Conservation (phyloP, 2,329 filamentous ascomycete species). For the Penicillium brevicompactum region DNA sequence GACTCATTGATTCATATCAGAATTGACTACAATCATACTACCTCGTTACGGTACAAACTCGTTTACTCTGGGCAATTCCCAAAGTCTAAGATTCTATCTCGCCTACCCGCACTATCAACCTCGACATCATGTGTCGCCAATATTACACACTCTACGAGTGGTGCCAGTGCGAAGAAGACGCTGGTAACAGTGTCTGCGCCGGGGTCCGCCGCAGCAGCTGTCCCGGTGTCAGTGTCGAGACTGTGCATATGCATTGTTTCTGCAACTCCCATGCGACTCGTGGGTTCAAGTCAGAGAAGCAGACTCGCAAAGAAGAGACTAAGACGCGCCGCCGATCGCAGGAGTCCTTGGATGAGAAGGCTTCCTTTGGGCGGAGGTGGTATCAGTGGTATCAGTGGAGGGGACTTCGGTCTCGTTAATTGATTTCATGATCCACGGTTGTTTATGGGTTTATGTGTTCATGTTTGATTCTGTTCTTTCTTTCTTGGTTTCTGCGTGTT, state of each 20-base stretch:
- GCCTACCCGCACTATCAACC: too few relatives aligned
- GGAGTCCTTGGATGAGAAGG: conserved; percentile 29
- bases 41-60: background rate
- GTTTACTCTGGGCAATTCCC: background rate
- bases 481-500: conserved; percentile 1
- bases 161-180: conserved; percentile 43
- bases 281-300: conserved; percentile 35
- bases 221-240: conserved; percentile 35
- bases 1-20: background rate
- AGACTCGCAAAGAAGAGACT: conserved; percentile 27
- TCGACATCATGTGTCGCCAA: conserved; percentile 37
- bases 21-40: background rate
- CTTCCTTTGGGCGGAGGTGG: conserved; percentile 22
- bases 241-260: conserved; percentile 43
- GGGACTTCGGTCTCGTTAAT: conserved; percentile 25
- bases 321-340: conserved; percentile 24
- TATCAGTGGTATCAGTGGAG: conserved; percentile 36
- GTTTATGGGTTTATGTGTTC: background rate
- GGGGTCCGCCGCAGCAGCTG: conserved; percentile 31
- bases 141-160: conserved; percentile 41
- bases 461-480: background rate
- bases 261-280: conserved; percentile 38
- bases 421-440: too few relatives aligned
- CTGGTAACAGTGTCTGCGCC: conserved; percentile 34
- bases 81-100: too few relatives aligned